phyloP scores from a whole-genome alignment of 2,329 filamentous ascomycete genomes.

The Colletotrichum neosansevieriae region DNA sequence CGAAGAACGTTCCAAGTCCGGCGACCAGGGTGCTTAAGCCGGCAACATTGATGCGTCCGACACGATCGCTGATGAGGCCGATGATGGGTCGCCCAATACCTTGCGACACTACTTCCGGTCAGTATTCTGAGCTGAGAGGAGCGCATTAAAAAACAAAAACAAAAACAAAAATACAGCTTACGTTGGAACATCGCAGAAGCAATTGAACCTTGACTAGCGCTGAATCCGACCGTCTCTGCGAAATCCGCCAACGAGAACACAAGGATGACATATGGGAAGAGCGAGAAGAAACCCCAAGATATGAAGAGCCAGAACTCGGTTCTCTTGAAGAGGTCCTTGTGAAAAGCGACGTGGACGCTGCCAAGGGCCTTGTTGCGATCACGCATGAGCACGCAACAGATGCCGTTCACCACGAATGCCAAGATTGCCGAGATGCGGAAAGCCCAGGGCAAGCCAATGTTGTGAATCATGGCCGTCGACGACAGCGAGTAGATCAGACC shows the following conservation, averaged over 20 bases:
- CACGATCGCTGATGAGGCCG: conserved; percentile 77
- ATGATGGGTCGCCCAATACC: conserved; percentile 78
- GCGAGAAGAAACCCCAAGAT: conserved; percentile 76
- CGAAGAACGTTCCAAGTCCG: conserved; percentile 73
- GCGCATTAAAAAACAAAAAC: too few relatives aligned
- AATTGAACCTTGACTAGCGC: conserved; percentile 74
- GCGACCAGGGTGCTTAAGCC: conserved; percentile 72
- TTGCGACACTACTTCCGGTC: conserved; percentile 59
- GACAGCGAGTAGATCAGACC: conserved; percentile 77
- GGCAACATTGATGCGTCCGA: conserved; percentile 81
- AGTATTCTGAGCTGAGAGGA: background rate
- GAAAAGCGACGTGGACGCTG: conserved; percentile 75
- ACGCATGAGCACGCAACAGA: conserved; percentile 72
- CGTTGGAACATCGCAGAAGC: conserved; percentile 81
- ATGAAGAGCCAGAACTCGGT: conserved; percentile 74
- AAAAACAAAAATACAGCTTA: conserved; percentile 50
- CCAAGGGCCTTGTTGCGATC: conserved; percentile 81
- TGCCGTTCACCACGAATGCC: conserved; percentile 72
- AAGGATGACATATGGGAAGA: conserved; percentile 81
- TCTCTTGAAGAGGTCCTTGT: conserved; percentile 70
- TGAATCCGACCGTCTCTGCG: conserved; percentile 74
- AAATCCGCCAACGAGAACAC: conserved; percentile 83
- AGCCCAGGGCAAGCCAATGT: conserved; percentile 74
- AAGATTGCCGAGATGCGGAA: conserved; percentile 75
- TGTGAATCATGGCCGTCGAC: conserved; percentile 75